Percentiles rank a stretch among this genome's conserved stretches.
Evolutionary conservation across 768 basidiomycete species (phyloP).

Genomic region (Peribolospora baueri): DNA sequence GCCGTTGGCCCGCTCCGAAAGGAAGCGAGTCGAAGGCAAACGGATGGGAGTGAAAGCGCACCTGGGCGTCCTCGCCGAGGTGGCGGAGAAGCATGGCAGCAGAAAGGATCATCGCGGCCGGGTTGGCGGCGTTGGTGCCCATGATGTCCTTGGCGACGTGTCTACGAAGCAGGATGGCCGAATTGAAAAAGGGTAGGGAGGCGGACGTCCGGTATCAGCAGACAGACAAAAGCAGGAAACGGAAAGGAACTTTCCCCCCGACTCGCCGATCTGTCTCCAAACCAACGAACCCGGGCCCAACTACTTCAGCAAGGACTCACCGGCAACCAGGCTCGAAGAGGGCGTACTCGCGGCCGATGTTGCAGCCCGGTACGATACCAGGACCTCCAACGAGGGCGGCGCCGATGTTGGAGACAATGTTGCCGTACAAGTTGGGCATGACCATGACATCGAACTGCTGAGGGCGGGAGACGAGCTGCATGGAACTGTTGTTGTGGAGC

Average conservation of each 20-base stretch:
- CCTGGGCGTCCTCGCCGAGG: constrained; percentile 14
- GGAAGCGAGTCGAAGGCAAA: neutral
- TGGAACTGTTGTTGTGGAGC: constrained; percentile 38
- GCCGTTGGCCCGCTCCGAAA: neutral
- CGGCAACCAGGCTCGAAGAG: constrained; percentile 97
- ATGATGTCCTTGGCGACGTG: constrained; percentile 48
- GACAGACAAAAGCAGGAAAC: neutral
- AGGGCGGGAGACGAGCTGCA: constrained; percentile 94
- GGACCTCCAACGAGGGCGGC: constrained; percentile 96
- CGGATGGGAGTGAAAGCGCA: neutral
- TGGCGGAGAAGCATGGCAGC: constrained; percentile 23
- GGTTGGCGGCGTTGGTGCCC: constrained; percentile 26
- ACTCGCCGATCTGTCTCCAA: neutral
- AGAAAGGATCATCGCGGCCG: constrained; percentile 23
- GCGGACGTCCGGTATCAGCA: neutral
- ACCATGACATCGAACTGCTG: constrained; percentile 98
- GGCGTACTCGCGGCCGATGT: constrained; percentile 91
- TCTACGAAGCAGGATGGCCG: neutral
- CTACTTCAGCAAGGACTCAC: constrained; percentile 16
- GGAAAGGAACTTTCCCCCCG: constrained; percentile 11
- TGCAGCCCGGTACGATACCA: constrained; percentile 92
- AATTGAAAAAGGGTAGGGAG: neutral
- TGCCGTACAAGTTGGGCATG: constrained; percentile 74
- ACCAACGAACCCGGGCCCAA: neutral
- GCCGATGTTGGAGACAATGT: constrained; percentile 93